Evolutionary conservation across 139 green algal species (phyloP).

Genomic region (Coelastrella sp.): DNA sequence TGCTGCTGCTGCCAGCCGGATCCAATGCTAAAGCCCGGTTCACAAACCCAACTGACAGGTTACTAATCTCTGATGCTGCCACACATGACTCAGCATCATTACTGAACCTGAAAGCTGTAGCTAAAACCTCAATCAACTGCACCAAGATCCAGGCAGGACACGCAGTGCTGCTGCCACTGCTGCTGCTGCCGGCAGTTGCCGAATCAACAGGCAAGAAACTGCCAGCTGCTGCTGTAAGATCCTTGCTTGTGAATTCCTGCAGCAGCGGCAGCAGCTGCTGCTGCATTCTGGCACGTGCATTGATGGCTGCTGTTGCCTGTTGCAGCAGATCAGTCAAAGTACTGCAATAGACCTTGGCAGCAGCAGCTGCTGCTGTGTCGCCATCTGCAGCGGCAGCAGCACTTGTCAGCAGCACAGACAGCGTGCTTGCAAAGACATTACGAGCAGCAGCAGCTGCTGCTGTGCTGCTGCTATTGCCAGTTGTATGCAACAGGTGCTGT

Average conservation of each 20-base stretch:
- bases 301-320: conserved; percentile 24
- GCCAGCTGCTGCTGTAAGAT: neutral
- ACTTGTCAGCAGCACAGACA: neutral
- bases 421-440: neutral
- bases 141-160: conserved; percentile 23
- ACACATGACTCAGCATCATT: neutral
- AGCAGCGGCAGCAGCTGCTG: conserved; percentile 18
- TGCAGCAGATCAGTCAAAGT: conserved; percentile 7
- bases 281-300: neutral
- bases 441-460: conserved; percentile 5
- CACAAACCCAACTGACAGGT: conserved; percentile 10
- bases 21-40: conserved; percentile 5
- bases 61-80: neutral
- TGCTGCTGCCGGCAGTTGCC: neutral
- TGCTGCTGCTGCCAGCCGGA: conserved; percentile 31
- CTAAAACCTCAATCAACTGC: neutral
- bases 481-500: neutral
- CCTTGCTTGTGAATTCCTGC: neutral
- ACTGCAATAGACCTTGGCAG: conserved; percentile 29
- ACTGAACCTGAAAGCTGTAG: conserved; percentile 28
- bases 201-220: neutral
- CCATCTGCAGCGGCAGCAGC: neutral
- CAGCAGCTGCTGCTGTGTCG: neutral
- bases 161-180: conserved; percentile 32
- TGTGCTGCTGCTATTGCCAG: conserved; percentile 15